Conservation (phyloP, 176 grass and related monocot species). For the Hordeum vulgare region DNA sequence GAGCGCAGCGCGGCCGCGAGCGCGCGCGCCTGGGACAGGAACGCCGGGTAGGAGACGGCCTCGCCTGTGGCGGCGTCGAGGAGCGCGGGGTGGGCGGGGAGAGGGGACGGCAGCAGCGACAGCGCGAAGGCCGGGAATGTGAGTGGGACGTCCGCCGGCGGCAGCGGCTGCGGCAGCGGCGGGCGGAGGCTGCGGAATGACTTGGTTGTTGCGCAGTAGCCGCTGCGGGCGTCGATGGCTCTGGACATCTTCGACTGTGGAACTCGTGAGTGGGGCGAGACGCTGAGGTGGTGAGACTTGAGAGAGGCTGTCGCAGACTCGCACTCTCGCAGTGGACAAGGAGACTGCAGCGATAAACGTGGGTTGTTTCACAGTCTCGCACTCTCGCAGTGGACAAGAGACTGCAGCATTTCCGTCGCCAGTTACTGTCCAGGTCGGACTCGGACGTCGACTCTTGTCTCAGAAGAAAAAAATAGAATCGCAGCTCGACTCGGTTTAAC, state of each 20-base stretch:
- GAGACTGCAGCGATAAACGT: no score
- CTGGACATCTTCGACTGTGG: background rate
- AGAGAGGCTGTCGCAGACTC: background rate
- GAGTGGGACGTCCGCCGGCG: slow-evolving; percentile 12
- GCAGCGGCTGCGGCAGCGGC: slow-evolving; percentile 40
- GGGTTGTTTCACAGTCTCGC: no score
- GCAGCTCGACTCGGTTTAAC: no score
- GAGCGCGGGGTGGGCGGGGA: slow-evolving; percentile 34
- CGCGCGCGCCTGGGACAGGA: slow-evolving; percentile 14
- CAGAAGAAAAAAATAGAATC: no score
- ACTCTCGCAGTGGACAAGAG: no score
- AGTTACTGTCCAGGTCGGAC: no score
- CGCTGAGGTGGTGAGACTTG: background rate
- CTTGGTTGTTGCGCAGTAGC: slow-evolving; percentile 36
- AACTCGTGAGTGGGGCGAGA: background rate
- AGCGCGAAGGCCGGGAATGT: slow-evolving; percentile 48
- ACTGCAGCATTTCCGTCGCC: no score
- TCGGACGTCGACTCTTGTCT: no score
- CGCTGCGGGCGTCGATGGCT: slow-evolving; percentile 28
- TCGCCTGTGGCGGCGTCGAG: slow-evolving; percentile 41
- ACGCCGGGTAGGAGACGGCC: slow-evolving; percentile 32
- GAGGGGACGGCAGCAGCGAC: slow-evolving; percentile 38
- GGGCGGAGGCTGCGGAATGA: slow-evolving; percentile 59
- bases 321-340: no score
- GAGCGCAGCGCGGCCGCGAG: slow-evolving; percentile 20